Conservation (phyloP, 2,329 filamentous ascomycete genomes). For the Aspergillus eucalypticola region DNA sequence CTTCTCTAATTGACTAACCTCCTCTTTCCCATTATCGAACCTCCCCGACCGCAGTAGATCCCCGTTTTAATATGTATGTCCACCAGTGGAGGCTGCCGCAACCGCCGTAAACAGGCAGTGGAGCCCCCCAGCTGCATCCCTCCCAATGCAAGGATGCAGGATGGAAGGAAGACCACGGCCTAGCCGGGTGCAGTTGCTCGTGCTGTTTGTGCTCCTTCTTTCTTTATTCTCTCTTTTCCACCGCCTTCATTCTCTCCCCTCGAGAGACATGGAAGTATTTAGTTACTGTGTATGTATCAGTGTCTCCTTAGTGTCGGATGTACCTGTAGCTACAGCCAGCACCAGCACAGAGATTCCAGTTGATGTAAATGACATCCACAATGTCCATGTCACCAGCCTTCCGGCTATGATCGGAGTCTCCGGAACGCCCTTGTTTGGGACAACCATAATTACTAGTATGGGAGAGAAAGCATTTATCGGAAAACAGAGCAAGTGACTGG, state of each 20-base stretch:
- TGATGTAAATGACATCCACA: not conserved
- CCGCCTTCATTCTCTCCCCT: not conserved
- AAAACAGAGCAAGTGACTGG: not conserved
- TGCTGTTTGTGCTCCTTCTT: too few species aligned
- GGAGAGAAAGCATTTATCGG: not conserved
- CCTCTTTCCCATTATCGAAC: too few species aligned
- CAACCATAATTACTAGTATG: not conserved
- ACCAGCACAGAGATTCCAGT: not conserved
- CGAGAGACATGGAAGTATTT: not conserved
- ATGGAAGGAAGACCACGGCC: not conserved
- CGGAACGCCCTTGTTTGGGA: not conserved
- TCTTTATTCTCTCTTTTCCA: too few species aligned
- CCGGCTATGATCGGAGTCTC: not conserved
- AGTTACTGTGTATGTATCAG: not conserved
- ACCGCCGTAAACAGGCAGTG: constrained; percentile 21
- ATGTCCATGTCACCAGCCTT: not conserved
- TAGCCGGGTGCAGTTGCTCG: not conserved
- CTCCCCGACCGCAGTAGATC: too few species aligned
- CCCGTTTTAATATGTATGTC: not conserved
- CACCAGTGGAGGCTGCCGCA: not conserved
- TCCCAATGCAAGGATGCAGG: not conserved
- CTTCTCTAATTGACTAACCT: not conserved
- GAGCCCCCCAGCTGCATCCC: constrained; percentile 2
- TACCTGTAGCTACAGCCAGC: too few species aligned
- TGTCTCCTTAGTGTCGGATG: too few species aligned